These are phyloP conservation scores for Vanrija pseudolonga DNA, from an alignment of 1,284 basidiomycete genomes.

Conservation along the genomic window DNA sequence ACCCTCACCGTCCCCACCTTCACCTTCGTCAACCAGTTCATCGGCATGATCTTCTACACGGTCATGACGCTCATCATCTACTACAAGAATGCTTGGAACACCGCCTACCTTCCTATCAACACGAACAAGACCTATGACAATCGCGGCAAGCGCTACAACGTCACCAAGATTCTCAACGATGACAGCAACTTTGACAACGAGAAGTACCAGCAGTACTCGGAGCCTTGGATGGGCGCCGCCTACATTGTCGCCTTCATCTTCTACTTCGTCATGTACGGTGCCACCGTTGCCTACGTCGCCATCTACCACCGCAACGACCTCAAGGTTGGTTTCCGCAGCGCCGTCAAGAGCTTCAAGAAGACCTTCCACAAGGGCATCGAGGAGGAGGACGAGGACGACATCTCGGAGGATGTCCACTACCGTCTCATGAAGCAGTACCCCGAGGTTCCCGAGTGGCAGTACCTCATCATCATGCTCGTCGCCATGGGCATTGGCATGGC, in stretches of 20 bases:
- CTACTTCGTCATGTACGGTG: conserved; percentile 40
- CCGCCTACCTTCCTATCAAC: conserved; percentile 38
- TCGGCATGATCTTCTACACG: conserved; percentile 22
- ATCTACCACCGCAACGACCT: conserved; percentile 57
- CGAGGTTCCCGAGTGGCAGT: conserved; percentile 17
- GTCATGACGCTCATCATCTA: conserved; percentile 20
- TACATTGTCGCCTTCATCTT: conserved; percentile 33
- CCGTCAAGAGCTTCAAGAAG: conserved; percentile 21
- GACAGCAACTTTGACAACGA: conserved; percentile 28
- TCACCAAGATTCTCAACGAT: conserved; percentile 34
- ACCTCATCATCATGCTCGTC: conserved; percentile 10
- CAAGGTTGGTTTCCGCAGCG: conserved; percentile 28
- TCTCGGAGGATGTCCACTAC: conserved; percentile 31
- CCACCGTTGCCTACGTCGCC: conserved; percentile 27
- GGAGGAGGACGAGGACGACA: conserved; percentile 21
- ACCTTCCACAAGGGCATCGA: conserved; percentile 43
- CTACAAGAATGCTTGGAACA: conserved; percentile 29
- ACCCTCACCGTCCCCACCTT: conserved; percentile 29
- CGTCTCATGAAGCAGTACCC: conserved; percentile 55
- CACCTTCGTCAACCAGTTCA: conserved; percentile 27
- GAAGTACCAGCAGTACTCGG: conserved; percentile 35
- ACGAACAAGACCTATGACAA: conserved; percentile 24
- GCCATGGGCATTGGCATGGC: conserved; percentile 3
- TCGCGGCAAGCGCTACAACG: conserved; percentile 36
- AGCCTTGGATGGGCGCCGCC: conserved; percentile 36